Evolutionary conservation across 176 grass and related monocot species (phyloP).

Genomic region (Paspalum vaginatum): DNA sequence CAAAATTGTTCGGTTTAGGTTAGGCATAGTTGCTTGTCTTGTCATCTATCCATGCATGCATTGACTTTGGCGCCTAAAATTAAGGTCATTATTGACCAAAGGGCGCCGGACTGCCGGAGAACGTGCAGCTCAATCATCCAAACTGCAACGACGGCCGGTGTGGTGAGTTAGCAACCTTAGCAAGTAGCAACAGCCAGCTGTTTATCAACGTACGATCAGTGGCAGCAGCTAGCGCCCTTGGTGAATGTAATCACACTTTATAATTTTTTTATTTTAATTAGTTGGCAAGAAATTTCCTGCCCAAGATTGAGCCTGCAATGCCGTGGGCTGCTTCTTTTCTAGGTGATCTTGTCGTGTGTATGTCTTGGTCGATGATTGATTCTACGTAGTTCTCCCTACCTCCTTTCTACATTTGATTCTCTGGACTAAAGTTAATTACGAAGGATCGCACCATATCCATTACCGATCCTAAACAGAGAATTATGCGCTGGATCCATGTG

Average conservation of each 20-base stretch:
- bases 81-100: not conserved
- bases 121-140: not conserved
- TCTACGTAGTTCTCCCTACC: not conserved
- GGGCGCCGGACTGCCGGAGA: not conserved
- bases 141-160: not conserved
- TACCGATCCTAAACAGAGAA: not conserved
- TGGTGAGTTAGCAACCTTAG: not conserved
- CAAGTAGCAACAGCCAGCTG: not conserved
- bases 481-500: not conserved
- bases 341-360: not conserved
- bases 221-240: too few relatives aligned
- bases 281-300: not conserved
- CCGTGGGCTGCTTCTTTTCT: too few relatives aligned
- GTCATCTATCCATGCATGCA: not conserved
- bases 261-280: not conserved
- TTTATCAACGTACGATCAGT: not conserved
- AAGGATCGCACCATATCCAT: not conserved
- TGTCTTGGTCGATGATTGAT: not conserved
- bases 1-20: not conserved
- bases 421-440: not conserved
- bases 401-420: not conserved
- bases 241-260: not conserved
- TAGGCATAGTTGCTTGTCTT: slow-evolving; percentile 8
- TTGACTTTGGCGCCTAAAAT: slow-evolving; percentile 12
- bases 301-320: not conserved